These are phyloP conservation scores for Xylariaceae sp. DNA, from an alignment of 2,329 filamentous ascomycete genomes.

Conservation along the genomic window DNA sequence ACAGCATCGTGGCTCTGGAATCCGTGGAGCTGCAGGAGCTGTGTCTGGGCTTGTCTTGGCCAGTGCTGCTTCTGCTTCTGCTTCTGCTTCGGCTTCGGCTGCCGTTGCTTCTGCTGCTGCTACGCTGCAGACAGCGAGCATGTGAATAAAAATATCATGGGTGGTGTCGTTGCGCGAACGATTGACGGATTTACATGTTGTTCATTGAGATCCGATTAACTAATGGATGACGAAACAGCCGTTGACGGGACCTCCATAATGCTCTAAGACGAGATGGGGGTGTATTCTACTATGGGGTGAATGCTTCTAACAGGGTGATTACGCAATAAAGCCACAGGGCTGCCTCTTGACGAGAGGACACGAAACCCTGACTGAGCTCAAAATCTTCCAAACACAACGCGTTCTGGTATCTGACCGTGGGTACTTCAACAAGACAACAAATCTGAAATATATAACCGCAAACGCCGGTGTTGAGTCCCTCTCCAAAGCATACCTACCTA, in stretches of 20 bases:
- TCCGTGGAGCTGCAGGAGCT: background rate
- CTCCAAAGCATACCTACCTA: too few relatives aligned
- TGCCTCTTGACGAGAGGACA: too few relatives aligned
- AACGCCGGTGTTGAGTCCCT: too few relatives aligned
- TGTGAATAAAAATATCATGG: background rate
- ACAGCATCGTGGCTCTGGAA: slow-evolving; percentile 37
- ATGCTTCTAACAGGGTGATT: background rate
- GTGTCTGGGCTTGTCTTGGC: background rate
- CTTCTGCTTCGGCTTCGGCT: slow-evolving; percentile 22
- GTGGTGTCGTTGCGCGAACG: background rate
- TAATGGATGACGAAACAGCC: slow-evolving; percentile 1
- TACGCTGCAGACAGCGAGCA: background rate
- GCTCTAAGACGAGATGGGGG: background rate
- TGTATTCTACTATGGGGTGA: background rate
- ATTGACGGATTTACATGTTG: background rate
- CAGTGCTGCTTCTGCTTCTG: slow-evolving; percentile 25
- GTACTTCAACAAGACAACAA: too few relatives aligned
- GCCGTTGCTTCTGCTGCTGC: slow-evolving; percentile 1
- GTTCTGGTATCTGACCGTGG: too few relatives aligned
- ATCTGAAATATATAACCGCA: too few relatives aligned
- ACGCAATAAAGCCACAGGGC: background rate
- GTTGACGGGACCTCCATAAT: background rate
- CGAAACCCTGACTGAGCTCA: too few relatives aligned
- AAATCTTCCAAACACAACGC: too few relatives aligned
- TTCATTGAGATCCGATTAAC: background rate